phyloP scores from a whole-genome alignment of 23 red algal genomes.

The Gracilaria caudata region DNA sequence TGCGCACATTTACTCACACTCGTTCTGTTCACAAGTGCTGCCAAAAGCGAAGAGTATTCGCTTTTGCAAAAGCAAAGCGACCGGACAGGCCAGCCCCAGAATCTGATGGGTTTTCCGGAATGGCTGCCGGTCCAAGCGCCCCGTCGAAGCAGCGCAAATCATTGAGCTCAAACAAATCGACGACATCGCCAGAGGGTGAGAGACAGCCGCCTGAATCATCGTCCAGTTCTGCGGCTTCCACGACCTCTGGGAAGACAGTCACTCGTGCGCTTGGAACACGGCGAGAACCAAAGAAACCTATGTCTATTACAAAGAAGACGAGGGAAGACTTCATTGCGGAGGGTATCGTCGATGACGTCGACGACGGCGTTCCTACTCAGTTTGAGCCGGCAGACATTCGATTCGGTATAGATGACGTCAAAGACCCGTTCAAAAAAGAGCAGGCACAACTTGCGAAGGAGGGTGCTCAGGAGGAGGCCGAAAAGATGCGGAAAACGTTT shows the following conservation, averaged over 20 bases:
- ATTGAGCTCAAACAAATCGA: not conserved
- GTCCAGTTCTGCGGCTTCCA: not conserved
- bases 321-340: conserved; percentile 59
- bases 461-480: conserved; percentile 29
- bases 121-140: conserved; percentile 48
- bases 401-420: conserved; percentile 69
- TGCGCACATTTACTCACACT: not conserved
- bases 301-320: conserved; percentile 19
- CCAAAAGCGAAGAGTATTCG: not conserved
- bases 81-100: conserved; percentile 12
- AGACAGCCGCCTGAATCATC: conserved; percentile 10
- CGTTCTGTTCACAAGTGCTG: not conserved
- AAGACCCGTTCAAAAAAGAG: conserved; percentile 60
- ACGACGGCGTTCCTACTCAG: not conserved
- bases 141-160: conserved; percentile 8
- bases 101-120: conserved; percentile 53
- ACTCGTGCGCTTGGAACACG: conserved; percentile 45
- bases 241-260: not conserved
- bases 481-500: conserved; percentile 7
- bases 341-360: conserved; percentile 48
- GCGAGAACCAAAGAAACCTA: not conserved
- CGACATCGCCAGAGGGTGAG: not conserved
- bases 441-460: conserved; percentile 24
- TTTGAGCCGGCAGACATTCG: conserved; percentile 62
- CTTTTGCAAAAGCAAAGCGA: conserved; percentile 1